Conservation (phyloP, 108 stramenopile genomes). For the Fragilariopsis cylindrus region DNA sequence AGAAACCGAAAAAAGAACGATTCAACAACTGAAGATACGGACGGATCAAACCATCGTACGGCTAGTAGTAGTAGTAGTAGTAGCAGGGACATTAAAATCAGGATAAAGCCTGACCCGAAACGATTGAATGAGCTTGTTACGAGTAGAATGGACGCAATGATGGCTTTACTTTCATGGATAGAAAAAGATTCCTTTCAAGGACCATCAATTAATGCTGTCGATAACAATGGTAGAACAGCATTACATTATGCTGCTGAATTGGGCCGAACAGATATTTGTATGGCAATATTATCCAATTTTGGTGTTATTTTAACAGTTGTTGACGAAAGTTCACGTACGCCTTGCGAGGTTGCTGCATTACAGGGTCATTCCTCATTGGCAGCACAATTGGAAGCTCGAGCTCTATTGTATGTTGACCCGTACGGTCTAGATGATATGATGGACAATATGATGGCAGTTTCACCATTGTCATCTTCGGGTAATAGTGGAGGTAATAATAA, state of each 20-base stretch:
- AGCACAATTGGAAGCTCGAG: conserved; percentile 52
- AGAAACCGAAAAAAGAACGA: not conserved
- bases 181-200: conserved; percentile 43
- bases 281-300: conserved; percentile 41
- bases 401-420: conserved; percentile 49
- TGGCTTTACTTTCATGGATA: conserved; percentile 39
- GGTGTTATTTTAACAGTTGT: conserved; percentile 55
- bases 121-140: conserved; percentile 10
- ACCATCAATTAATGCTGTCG: conserved; percentile 53
- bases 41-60: not conserved
- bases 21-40: not conserved
- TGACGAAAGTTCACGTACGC: conserved; percentile 45
- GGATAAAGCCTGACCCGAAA: not conserved
- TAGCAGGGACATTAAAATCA: not conserved
- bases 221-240: conserved; percentile 42
- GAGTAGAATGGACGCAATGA: conserved; percentile 38
- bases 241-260: conserved; percentile 59
- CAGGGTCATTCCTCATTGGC: conserved; percentile 39
- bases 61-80: not conserved
- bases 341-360: conserved; percentile 46
- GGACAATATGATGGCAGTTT: conserved; percentile 21
- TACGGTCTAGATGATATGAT: conserved; percentile 57
- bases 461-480: conserved; percentile 11
- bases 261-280: conserved; percentile 49
- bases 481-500: conserved; percentile 1